These are phyloP conservation scores for Candida insectorum DNA, from an alignment of 805 yeast genomes.

Conservation along the genomic window DNA sequence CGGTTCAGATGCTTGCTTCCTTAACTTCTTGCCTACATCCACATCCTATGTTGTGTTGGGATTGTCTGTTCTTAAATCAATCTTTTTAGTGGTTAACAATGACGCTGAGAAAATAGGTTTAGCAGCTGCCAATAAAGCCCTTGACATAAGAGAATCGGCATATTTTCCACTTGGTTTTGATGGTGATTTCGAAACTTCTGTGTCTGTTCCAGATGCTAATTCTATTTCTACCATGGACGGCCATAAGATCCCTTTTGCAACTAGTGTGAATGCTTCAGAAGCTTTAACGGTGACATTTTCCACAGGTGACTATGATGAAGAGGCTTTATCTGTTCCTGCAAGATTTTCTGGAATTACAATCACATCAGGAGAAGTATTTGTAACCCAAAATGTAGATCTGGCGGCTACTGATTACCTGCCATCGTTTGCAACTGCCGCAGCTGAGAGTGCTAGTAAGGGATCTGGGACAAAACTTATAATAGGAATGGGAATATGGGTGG, in stretches of 20 bases:
- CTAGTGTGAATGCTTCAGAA: neutral
- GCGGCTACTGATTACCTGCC: neutral
- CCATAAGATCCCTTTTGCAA: conserved; percentile 11
- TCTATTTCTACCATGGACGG: too few species aligned
- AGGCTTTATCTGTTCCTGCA: conserved; percentile 11
- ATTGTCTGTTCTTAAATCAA: conserved; percentile 48
- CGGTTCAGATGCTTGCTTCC: conserved; percentile 56
- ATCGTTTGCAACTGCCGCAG: conserved; percentile 2
- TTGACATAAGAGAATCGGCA: conserved; percentile 10
- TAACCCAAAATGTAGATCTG: conserved; percentile 14
- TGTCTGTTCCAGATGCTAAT: too few species aligned
- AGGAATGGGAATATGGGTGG: too few species aligned
- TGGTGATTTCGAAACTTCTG: neutral
- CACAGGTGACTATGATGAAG: conserved; percentile 1
- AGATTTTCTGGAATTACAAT: conserved; percentile 16
- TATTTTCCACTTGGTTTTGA: conserved; percentile 4
- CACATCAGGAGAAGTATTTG: conserved; percentile 25
- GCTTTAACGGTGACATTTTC: conserved; percentile 7
- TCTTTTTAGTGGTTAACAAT: conserved; percentile 62
- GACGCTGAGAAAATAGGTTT: conserved; percentile 55
- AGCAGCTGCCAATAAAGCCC: conserved; percentile 41
- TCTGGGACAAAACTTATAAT: too few species aligned
- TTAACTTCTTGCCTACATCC: conserved; percentile 49
- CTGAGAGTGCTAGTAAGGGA: neutral
- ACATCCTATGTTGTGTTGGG: conserved; percentile 57